These are phyloP conservation scores for Colletotrichum cereale DNA, from an alignment of 2,329 filamentous ascomycete genomes.

Conservation along the genomic window DNA sequence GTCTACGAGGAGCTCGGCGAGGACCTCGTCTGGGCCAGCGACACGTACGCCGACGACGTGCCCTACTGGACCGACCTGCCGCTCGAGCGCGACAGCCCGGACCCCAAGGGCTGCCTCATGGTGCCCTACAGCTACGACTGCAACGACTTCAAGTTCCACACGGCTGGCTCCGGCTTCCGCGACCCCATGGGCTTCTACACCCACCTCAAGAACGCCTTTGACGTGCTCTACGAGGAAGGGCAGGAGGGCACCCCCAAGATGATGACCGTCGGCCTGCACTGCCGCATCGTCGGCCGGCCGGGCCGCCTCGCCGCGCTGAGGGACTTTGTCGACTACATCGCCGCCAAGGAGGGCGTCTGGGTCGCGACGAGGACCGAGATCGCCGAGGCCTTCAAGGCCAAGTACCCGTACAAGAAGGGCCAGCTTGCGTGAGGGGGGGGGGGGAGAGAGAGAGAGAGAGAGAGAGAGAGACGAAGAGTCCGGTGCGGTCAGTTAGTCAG, in stretches of 20 bases:
- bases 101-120: conserved; percentile 64
- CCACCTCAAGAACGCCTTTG: conserved; percentile 65
- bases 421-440: conserved; percentile 43
- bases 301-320: conserved; percentile 63
- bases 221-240: conserved; percentile 66
- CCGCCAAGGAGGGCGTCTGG: conserved; percentile 64
- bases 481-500: too few relatives aligned
- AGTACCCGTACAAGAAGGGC: conserved; percentile 62
- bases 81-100: conserved; percentile 54
- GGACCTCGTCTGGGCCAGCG: conserved; percentile 61
- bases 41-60: conserved; percentile 67
- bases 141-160: conserved; percentile 63
- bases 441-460: too few relatives aligned
- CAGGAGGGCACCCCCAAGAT: conserved; percentile 63
- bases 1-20: conserved; percentile 66
- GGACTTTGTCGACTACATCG: conserved; percentile 66
- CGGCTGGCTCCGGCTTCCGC: conserved; percentile 57
- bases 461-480: too few relatives aligned
- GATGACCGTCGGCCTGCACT: conserved; percentile 69
- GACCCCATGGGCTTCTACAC: conserved; percentile 58
- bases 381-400: conserved; percentile 60
- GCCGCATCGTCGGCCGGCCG: conserved; percentile 64
- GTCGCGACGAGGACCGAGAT: conserved; percentile 66
- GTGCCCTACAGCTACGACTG: conserved; percentile 67
- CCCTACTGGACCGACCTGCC: conserved; percentile 68